Base-by-base conservation (phyloP, 768 basidiomycete genomes). In the Tylopilus sp. region DNA sequence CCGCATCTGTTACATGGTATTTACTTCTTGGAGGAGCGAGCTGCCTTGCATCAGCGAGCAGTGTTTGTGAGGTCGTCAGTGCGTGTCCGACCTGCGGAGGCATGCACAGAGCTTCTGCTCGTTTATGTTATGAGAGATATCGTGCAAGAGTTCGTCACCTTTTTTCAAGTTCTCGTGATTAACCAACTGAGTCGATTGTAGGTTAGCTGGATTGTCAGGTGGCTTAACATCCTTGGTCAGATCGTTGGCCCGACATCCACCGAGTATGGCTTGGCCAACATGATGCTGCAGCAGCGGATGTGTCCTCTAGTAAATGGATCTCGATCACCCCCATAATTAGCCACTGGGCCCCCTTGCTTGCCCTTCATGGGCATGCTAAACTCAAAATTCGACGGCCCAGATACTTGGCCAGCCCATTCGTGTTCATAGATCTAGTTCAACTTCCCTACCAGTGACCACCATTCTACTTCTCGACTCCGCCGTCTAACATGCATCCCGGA, bases 81-180 rank as follows among this genome's bases (percentile, higher is more conserved):
- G 67, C 69, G 3, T 68, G 62, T 57, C 67, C 67, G 36, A 70
- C 66, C 10, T 67, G 66, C n/a, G 66, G 65, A 9, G 67, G 59
- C 8, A 43, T 67, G 4, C 89, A 89, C 59, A 87, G 87, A n/a
- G 88, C 88, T 4, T 89, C 87, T 25, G 86, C 87, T n/a, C 82
- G 83, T 62, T 72, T 89, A 9, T 82, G 83, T 6, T 88, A 87
- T 0, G 77, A 73, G 57, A 77, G 68, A 50, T 77, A 87, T 62
- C 81, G 87, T 47, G 82, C 87, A 36, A 80, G 74, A 63, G 87
- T 85, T 61, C 29, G 71, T 62, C 21, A 16, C 6, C n/a, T 36
- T 57, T 28, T 43, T 8, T 19, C 16, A 17, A 29, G 22, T 54
- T 29, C 1, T 50, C 40, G 8, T 34, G 21, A 16, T 25, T 21